A percentile compares a stretch with the other conserved stretches of the same genome.
phyloP scores from a whole-genome alignment of 1,139 yeast species.

The Suhomyces atakaporum region DNA sequence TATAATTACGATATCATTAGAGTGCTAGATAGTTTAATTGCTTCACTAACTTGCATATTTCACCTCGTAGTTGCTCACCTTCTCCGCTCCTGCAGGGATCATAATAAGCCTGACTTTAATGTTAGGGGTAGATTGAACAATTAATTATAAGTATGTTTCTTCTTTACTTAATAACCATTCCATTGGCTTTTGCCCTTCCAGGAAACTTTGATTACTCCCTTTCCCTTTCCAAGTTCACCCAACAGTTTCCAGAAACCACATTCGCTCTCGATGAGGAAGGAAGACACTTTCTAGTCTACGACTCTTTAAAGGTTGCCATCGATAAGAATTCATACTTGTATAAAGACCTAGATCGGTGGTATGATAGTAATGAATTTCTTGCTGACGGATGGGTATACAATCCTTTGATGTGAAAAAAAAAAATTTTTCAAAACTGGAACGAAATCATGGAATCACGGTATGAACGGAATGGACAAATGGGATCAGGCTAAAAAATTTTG shows the following conservation, averaged over 20 bases:
- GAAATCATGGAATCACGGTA: background rate
- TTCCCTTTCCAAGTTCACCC: constrained; percentile 3
- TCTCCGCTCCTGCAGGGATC: constrained; percentile 2
- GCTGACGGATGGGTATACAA: background rate
- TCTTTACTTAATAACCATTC: constrained; percentile 1
- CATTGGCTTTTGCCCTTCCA: background rate
- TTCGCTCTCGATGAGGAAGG: constrained; percentile 12
- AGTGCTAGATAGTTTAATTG: too few relatives aligned
- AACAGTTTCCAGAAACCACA: constrained; percentile 9
- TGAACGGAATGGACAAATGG: too few relatives aligned
- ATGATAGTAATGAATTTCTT: constrained; percentile 9
- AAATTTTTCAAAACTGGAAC: constrained; percentile 1
- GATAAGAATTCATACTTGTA: constrained; percentile 8
- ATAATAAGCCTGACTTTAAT: background rate
- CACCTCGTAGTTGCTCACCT: too few relatives aligned
- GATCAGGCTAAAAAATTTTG: too few relatives aligned
- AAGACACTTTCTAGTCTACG: constrained; percentile 7
- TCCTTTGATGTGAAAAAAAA: too few relatives aligned
- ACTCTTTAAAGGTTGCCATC: constrained; percentile 5
- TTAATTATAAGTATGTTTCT: background rate
- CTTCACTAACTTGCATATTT: too few relatives aligned
- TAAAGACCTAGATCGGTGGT: constrained; percentile 11
- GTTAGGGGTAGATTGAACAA: background rate
- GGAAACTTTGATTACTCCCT: constrained; percentile 7
- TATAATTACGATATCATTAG: too few relatives aligned